Percentiles rank a stretch among this genome's conserved stretches.
Evolutionary conservation across 2,329 filamentous ascomycete species (phyloP).

Genomic region (Diaporthe capsici): DNA sequence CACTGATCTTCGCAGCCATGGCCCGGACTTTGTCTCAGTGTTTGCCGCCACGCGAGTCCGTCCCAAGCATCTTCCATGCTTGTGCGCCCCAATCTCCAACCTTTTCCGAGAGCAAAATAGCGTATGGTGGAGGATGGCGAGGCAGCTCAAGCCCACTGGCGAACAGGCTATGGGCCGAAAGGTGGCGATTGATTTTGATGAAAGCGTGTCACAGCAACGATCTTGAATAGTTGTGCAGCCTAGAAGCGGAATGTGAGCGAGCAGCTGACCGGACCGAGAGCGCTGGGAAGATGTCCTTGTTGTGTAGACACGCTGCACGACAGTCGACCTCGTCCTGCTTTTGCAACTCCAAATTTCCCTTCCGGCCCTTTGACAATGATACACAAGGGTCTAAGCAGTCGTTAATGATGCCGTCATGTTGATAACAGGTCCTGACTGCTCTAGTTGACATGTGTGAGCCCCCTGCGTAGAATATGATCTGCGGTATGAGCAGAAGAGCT

Average conservation of each 20-base stretch:
- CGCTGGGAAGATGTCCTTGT: not conserved
- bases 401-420: too few relatives aligned
- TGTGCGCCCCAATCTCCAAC: not conserved
- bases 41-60: conserved; percentile 20
- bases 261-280: not conserved
- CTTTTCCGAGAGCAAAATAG: not conserved
- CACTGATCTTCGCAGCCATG: conserved; percentile 42
- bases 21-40: conserved; percentile 39
- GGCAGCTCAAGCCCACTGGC: not conserved
- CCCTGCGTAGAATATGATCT: not conserved
- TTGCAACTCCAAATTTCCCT: not conserved
- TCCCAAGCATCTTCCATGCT: not conserved
- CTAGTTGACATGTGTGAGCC: not conserved
- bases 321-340: not conserved
- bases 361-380: not conserved
- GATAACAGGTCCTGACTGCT: not conserved
- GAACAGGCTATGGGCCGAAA: not conserved
- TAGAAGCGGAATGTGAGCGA: not conserved
- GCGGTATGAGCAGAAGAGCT: not conserved
- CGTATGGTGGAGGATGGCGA: not conserved
- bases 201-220: not conserved
- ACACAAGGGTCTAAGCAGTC: too few relatives aligned
- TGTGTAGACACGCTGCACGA: not conserved
- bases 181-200: not conserved
- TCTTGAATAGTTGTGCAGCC: not conserved